Evolutionary conservation across 176 grass and related monocot genomes (phyloP).

Genomic region (Eleusine coracana): DNA sequence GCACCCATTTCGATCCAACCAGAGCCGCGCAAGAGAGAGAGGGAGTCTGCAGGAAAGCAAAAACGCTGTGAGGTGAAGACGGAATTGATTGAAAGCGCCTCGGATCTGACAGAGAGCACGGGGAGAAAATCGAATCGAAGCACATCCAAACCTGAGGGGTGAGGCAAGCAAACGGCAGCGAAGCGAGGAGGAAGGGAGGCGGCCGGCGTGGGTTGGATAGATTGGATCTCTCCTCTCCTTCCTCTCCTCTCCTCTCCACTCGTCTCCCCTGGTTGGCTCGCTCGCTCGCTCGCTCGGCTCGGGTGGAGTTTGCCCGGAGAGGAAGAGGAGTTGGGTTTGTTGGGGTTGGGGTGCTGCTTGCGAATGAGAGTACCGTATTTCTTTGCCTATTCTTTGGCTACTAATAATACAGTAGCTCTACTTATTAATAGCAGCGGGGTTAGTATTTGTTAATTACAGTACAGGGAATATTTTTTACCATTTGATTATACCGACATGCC

Average conservation of each 20-base stretch:
- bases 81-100: conserved; percentile 3
- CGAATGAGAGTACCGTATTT: no score
- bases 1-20: conserved; percentile 68
- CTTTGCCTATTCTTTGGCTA: neutral
- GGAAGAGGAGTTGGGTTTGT: neutral
- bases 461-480: conserved; percentile 34
- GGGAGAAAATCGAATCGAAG: neutral
- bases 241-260: neutral
- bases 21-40: neutral
- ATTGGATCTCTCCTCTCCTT: conserved; percentile 46
- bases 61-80: neutral
- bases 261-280: neutral
- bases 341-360: neutral
- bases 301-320: neutral
- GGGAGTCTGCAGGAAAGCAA: conserved; percentile 29
- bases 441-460: conserved; percentile 9
- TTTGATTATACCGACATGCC: conserved; percentile 76
- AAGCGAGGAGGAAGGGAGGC: neutral
- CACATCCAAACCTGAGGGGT: neutral
- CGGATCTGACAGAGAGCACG: conserved; percentile 47
- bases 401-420: neutral
- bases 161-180: conserved; percentile 12
- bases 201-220: conserved; percentile 41
- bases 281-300: neutral
- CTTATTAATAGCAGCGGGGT: neutral